Conservation (phyloP, 2,329 filamentous ascomycete genomes). For the Bipolaris oryzae region DNA sequence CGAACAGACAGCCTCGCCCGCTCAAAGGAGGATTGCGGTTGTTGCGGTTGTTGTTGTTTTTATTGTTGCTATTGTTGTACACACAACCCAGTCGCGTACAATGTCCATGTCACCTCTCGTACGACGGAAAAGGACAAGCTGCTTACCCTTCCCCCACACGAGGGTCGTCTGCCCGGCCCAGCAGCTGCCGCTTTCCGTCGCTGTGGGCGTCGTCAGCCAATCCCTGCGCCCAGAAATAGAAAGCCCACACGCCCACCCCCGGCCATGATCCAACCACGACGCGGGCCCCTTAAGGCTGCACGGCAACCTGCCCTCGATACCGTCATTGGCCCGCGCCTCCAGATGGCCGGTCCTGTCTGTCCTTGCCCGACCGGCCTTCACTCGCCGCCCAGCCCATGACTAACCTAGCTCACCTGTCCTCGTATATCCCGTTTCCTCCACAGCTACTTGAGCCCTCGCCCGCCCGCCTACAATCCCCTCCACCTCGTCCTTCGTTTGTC, state of each 20-base stretch:
- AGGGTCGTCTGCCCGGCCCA: conserved; percentile 4
- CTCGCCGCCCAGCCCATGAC: conserved; percentile 15
- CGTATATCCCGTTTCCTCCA: conserved; percentile 15
- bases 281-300: conserved; percentile 17
- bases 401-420: conserved; percentile 19
- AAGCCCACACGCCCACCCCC: conserved; percentile 21
- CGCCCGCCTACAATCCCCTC: conserved; percentile 19
- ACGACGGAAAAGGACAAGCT: no score
- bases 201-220: conserved; percentile 15
- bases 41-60: background rate
- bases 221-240: conserved; percentile 37
- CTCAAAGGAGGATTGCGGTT: no score
- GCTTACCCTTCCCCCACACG: background rate
- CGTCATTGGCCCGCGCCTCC: conserved; percentile 24
- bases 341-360: conserved; percentile 17
- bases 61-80: background rate
- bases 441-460: conserved; percentile 28
- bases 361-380: conserved; percentile 13
- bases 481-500: conserved; percentile 27
- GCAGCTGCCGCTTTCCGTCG: conserved; percentile 18
- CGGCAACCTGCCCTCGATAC: background rate
- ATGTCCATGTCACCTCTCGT: no score
- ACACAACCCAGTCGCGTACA: no score
- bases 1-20: background rate
- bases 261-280: conserved; percentile 29